Conservation (phyloP, 2,329 filamentous ascomycete species). For the Aspergillus sp. region DNA sequence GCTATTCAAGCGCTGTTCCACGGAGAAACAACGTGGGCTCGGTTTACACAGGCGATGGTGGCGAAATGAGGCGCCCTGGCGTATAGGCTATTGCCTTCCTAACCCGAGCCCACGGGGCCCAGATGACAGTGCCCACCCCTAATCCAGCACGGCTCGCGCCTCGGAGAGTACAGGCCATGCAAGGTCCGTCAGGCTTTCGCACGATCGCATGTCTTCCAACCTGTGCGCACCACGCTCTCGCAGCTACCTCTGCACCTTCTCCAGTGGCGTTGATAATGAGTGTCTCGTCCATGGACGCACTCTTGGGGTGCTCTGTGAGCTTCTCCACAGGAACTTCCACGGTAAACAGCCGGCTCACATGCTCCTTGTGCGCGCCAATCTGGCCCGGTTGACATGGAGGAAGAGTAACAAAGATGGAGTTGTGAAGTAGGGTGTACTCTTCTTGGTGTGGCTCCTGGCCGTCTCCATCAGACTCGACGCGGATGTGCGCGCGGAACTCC, state of each 20-base stretch:
- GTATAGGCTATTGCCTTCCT: background rate
- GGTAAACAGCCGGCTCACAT: background rate
- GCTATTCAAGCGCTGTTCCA: background rate
- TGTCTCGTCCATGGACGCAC: background rate
- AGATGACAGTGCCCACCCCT: background rate
- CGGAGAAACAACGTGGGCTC: too few relatives aligned
- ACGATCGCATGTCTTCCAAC: background rate
- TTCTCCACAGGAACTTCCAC: background rate
- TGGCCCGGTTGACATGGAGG: background rate
- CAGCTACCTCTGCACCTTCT: background rate
- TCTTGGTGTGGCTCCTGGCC: background rate
- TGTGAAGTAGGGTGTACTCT: background rate
- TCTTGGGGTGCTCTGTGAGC: background rate
- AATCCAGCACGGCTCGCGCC: background rate
- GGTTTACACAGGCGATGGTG: background rate
- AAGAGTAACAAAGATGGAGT: background rate
- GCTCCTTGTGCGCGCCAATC: background rate
- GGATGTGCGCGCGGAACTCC: background rate
- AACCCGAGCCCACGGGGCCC: too few relatives aligned
- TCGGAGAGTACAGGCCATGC: background rate
- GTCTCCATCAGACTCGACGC: background rate
- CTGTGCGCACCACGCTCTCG: background rate
- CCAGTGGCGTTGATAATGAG: background rate
- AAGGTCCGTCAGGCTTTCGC: background rate
- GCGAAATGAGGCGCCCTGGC: background rate